Evolutionary conservation across 2,329 filamentous ascomycete genomes (phyloP).

Genomic region (Fusarium sp.): DNA sequence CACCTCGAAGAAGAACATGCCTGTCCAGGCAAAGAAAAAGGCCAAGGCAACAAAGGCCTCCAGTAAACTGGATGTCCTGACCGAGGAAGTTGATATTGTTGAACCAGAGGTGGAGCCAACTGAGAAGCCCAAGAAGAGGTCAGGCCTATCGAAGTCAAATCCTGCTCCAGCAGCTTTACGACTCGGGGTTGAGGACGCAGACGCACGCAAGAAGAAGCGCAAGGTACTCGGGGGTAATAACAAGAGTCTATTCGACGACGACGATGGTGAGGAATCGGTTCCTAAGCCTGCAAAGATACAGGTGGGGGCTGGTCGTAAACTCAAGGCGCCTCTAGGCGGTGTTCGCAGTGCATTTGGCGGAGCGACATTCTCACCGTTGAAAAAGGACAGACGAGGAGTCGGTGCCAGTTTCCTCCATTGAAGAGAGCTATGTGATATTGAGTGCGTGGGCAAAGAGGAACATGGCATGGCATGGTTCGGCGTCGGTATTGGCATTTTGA

Average conservation of each 20-base stretch:
- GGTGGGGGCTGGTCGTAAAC: conserved; percentile 46
- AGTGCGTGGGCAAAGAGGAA: neutral
- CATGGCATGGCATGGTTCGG: conserved; percentile 36
- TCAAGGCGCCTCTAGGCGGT: conserved; percentile 56
- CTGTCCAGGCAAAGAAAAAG: conserved; percentile 52
- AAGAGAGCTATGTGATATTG: neutral
- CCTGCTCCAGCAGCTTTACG: conserved; percentile 12
- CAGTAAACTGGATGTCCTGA: conserved; percentile 55
- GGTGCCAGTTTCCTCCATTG: conserved; percentile 71
- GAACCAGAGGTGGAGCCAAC: conserved; percentile 51
- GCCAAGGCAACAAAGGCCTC: conserved; percentile 45
- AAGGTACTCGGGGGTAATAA: conserved; percentile 74
- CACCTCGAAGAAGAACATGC: conserved; percentile 61
- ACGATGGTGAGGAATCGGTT: conserved; percentile 65
- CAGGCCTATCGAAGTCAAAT: conserved; percentile 28
- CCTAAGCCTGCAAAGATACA: conserved; percentile 52
- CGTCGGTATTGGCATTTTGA: conserved; percentile 35
- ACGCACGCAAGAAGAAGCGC: conserved; percentile 76
- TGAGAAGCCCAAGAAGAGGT: conserved; percentile 25
- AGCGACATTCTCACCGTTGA: conserved; percentile 76
- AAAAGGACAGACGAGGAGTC: conserved; percentile 74
- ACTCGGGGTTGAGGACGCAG: conserved; percentile 48
- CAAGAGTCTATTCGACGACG: conserved; percentile 78
- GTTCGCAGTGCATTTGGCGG: conserved; percentile 63
- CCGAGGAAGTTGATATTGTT: conserved; percentile 53